Evolutionary conservation across 441 rosid species (phyloP).

Genomic region (Pelargonium citronellum): DNA sequence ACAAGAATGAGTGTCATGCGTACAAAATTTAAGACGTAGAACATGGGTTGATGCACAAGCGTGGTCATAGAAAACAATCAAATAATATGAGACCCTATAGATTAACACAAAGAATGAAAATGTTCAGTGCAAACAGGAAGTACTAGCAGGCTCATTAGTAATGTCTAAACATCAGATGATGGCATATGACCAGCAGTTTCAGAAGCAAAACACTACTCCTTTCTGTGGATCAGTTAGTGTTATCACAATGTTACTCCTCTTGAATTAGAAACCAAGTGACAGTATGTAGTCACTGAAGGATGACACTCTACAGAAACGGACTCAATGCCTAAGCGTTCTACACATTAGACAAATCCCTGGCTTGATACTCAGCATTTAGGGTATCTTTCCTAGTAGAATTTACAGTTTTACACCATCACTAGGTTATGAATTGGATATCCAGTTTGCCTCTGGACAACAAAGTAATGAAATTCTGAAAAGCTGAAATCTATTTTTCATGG

Average conservation of each 20-base stretch:
- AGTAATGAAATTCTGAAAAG: constrained; percentile 21
- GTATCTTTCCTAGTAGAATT: constrained; percentile 12
- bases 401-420: constrained; percentile 9
- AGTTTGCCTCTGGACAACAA: constrained; percentile 12
- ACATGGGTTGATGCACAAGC: constrained; percentile 4
- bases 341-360: neutral
- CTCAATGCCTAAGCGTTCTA: constrained; percentile 15
- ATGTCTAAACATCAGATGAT: constrained; percentile 8
- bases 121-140: constrained; percentile 11
- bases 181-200: constrained; percentile 17
- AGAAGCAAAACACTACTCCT: constrained; percentile 2
- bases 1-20: neutral
- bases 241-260: constrained; percentile 10
- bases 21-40: neutral
- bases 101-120: constrained; percentile 6
- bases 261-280: neutral
- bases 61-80: neutral
- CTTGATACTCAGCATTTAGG: constrained; percentile 16
- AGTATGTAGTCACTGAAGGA: neutral
- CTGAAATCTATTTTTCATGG: constrained; percentile 27
- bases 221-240: constrained; percentile 6
- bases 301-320: constrained; percentile 1
- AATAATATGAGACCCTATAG: neutral
- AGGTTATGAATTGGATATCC: constrained; percentile 8
- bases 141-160: constrained; percentile 15